Evolutionary conservation across 257 asterid genomes (phyloP).

Genomic region (Solanum tacnaense): DNA sequence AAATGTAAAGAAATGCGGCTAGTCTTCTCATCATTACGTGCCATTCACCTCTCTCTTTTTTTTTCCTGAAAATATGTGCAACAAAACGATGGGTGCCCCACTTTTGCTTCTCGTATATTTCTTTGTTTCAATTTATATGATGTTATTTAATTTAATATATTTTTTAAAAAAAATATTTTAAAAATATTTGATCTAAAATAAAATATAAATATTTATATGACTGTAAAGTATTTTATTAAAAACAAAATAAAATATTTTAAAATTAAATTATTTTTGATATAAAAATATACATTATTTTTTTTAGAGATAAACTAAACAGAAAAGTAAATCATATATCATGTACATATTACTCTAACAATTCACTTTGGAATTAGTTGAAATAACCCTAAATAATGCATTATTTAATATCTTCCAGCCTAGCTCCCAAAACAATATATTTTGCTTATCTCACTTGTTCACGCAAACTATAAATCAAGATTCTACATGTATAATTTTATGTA

Average conservation of each 20-base stretch:
- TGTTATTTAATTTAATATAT: no score
- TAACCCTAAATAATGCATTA: neutral
- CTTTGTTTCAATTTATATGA: no score
- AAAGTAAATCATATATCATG: no score
- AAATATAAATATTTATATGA: no score
- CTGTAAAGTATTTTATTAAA: no score
- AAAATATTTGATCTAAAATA: no score
- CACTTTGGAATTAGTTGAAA: neutral
- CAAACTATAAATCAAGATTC: neutral
- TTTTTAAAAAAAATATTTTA: no score
- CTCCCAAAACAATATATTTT: neutral
- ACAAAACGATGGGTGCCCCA: neutral
- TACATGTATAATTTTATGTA: neutral
- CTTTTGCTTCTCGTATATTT: neutral
- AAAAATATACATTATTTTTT: no score
- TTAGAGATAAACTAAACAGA: no score
- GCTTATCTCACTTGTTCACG: neutral
- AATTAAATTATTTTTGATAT: no score
- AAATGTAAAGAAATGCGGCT: neutral
- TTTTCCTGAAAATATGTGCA: neutral
- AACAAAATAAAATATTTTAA: no score
- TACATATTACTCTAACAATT: neutral
- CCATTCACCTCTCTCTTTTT: constrained; percentile 11
- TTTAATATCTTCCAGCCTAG: neutral
- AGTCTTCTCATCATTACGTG: constrained; percentile 43